Evolutionary conservation across 192 early-diverging fungal species (phyloP), one percentile per base, ranked within the genome.

Genomic region (Coemansia sp.): DNA sequence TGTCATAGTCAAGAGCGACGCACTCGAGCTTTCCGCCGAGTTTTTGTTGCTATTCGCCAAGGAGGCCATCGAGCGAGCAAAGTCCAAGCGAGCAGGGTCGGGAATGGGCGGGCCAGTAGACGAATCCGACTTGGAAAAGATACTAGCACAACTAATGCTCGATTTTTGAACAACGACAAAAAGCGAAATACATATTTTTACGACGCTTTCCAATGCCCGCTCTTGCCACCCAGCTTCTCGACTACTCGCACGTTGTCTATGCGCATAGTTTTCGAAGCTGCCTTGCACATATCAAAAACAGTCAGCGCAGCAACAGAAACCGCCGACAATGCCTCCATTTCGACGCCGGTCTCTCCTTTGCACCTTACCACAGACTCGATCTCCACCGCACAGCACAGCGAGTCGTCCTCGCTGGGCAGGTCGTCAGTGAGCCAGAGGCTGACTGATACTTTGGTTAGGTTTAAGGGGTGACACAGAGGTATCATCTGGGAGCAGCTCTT

Each of bases 211-310:
- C 81, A 83, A 41, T 66, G 64, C 0, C 92, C 95, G 62, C 89
- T 91, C 65, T 92, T 92, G 7, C 96, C 96, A 6, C 96, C 96
- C 1, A 88, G 79, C 74, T 98, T 98, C 54, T 86, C 74, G 20
- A 91, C 74, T 0, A 98, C 89, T 4, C 89, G 72, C 36, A 96
- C 83, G 39, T 87, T 84, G 27, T 84, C 80, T 68, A 98, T 95
- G 24, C 74, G 70, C 84, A 96, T 96, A n/a, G 75, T 81, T 62
- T 94, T 93, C 37, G 89, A 87, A 8, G 90, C 93, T 1, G 94
- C 93, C 68, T 98, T 98, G 75, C 92, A 96, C 96, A 98, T 98
- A 70, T 98, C 96, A 85, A 90, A 96, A 1, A 98, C 88, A 2
- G 96, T 96, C 56, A 94, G 76, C 0, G 90, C 86, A 4, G 94